These are phyloP conservation scores for Kokia cookei DNA, from an alignment of 441 rosid species.

Conservation along the genomic window DNA sequence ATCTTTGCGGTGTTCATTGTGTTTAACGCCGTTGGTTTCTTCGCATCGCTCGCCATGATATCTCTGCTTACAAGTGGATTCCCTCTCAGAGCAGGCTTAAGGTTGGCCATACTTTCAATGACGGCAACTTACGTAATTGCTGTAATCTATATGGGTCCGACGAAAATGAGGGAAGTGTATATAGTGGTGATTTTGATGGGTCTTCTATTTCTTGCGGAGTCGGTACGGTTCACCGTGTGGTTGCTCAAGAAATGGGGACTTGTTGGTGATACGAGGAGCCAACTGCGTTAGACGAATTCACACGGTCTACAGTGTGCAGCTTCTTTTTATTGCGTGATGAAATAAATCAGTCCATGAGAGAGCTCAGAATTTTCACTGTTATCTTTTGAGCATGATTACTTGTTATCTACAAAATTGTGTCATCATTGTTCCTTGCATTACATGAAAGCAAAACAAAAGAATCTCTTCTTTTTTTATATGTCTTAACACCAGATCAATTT, in stretches of 20 bases:
- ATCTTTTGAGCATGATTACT: too few relatives aligned
- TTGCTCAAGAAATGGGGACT: background rate
- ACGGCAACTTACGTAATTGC: constrained; percentile 11
- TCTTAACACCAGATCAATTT: too few relatives aligned
- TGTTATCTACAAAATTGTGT: too few relatives aligned
- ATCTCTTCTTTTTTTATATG: too few relatives aligned
- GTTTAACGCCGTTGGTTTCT: constrained; percentile 20
- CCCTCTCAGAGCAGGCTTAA: constrained; percentile 10
- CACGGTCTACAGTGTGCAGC: too few relatives aligned
- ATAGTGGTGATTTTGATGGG: constrained; percentile 3
- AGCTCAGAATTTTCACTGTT: too few relatives aligned
- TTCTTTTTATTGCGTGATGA: too few relatives aligned
- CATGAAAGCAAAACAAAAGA: too few relatives aligned
- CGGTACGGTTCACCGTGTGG: background rate
- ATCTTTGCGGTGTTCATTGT: constrained; percentile 4
- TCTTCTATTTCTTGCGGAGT: background rate
- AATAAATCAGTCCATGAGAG: too few relatives aligned
- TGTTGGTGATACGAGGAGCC: background rate
- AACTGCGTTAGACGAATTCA: background rate
- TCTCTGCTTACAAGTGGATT: constrained; percentile 17
- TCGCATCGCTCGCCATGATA: constrained; percentile 12
- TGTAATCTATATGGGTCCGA: constrained; percentile 3
- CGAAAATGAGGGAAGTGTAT: constrained; percentile 4
- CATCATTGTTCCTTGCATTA: too few relatives aligned
- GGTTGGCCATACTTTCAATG: constrained; percentile 13